phyloP scores from a whole-genome alignment of 768 basidiomycete species.

The Leucocoprinus leucothites region DNA sequence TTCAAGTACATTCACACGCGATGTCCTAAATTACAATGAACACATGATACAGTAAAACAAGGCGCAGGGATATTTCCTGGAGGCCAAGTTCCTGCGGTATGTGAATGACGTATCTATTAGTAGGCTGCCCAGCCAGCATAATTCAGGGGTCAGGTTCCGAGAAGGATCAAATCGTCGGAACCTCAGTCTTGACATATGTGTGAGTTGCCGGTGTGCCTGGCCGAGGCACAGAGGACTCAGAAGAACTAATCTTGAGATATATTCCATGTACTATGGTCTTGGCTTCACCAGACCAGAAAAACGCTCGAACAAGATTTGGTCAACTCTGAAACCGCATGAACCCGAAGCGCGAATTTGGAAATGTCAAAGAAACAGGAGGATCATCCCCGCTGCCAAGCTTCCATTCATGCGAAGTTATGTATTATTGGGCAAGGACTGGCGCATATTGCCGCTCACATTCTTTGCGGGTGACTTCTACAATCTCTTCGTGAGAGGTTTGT shows the following conservation, averaged over 20 bases:
- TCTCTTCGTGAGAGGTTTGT: no score
- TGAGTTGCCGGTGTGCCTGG: conserved; percentile 7
- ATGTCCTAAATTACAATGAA: background rate
- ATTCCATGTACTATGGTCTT: background rate
- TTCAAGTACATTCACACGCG: background rate
- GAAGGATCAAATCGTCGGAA: no score
- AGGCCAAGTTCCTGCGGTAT: background rate
- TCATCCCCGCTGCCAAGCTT: background rate
- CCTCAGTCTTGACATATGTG: background rate
- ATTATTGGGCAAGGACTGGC: no score
- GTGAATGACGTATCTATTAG: conserved; percentile 4
- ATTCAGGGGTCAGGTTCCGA: no score
- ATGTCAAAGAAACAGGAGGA: conserved; percentile 1
- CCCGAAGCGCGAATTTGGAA: conserved; percentile 2
- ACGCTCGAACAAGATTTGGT: background rate
- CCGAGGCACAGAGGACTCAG: background rate
- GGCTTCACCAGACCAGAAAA: background rate
- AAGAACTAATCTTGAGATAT: background rate
- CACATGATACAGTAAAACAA: background rate
- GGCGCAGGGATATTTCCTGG: background rate
- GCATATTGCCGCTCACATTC: no score
- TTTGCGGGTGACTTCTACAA: no score
- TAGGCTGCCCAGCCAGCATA: no score
- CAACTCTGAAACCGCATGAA: conserved; percentile 1
- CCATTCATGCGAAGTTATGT: background rate